These are phyloP conservation scores for Ganoderma resinaceum DNA, from an alignment of 1,284 basidiomycete species.

Conservation along the genomic window DNA sequence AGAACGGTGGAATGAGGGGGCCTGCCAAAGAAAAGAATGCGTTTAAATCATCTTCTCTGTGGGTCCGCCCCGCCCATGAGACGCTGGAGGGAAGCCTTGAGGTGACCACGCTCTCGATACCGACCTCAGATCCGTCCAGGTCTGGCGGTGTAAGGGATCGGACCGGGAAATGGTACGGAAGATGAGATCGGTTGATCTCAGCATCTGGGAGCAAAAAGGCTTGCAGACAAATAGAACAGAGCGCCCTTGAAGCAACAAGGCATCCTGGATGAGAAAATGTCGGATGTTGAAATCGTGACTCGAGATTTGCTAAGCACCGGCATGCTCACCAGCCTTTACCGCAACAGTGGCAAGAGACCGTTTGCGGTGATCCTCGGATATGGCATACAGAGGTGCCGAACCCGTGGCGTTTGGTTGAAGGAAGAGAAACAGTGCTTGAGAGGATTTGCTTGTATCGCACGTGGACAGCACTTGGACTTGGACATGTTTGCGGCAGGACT, in stretches of 20 bases:
- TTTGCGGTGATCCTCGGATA: not conserved
- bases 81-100: slow-evolving; percentile 25
- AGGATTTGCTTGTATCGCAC: not conserved
- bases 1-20: slow-evolving; percentile 10
- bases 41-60: slow-evolving; percentile 27
- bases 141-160: slow-evolving; percentile 15
- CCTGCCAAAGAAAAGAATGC: not conserved
- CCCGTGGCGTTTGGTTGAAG: not conserved
- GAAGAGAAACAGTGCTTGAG: not conserved
- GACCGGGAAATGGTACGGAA: slow-evolving; percentile 20
- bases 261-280: slow-evolving; percentile 11
- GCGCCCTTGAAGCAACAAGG: slow-evolving; percentile 15
- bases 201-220: slow-evolving; percentile 12
- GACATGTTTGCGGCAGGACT: not conserved
- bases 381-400: not conserved
- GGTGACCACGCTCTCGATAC: slow-evolving; percentile 16
- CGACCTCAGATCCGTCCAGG: slow-evolving; percentile 13
- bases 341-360: not conserved
- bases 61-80: slow-evolving; percentile 27
- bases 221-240: slow-evolving; percentile 21
- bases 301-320: slow-evolving; percentile 11
- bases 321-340: not conserved
- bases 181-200: slow-evolving; percentile 25
- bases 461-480: not conserved
- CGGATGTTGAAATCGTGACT: slow-evolving; percentile 5